Conservation (phyloP, 176 grass and related monocot genomes). For the Chloris gayana region DNA sequence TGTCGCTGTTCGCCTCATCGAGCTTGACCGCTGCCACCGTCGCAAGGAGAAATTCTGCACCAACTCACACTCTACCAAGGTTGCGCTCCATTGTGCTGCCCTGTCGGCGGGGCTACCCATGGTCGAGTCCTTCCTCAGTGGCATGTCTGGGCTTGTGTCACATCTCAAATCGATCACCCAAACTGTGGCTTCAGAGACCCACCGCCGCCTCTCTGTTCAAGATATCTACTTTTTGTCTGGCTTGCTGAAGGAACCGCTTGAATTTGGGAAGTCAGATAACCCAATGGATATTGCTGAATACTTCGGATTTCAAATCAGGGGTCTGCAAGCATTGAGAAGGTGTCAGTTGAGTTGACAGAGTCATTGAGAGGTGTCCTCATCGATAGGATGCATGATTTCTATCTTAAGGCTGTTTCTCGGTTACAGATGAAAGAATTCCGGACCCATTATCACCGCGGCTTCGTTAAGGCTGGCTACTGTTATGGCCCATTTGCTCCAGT, state of each 20-base stretch:
- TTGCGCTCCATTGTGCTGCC: background rate
- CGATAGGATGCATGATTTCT: background rate
- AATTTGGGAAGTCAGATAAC: background rate
- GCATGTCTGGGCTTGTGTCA: background rate
- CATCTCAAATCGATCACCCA: background rate
- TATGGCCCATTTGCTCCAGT: background rate
- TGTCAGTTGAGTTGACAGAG: background rate
- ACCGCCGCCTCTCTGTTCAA: background rate
- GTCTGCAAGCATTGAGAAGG: background rate
- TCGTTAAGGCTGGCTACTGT: background rate
- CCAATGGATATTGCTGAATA: background rate
- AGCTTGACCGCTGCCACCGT: background rate
- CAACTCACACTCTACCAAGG: background rate
- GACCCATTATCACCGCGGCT: background rate
- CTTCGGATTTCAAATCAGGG: background rate
- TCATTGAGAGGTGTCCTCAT: background rate
- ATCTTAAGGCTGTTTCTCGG: background rate
- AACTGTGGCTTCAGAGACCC: background rate
- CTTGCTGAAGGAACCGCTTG: background rate
- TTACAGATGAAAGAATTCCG: background rate
- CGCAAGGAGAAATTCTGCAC: background rate
- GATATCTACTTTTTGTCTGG: background rate
- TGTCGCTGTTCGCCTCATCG: background rate
- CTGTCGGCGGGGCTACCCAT: background rate
- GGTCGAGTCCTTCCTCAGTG: background rate